Evolutionary conservation across 1,139 yeast species (phyloP).

Genomic region (Saccharomyces pastorianus): DNA sequence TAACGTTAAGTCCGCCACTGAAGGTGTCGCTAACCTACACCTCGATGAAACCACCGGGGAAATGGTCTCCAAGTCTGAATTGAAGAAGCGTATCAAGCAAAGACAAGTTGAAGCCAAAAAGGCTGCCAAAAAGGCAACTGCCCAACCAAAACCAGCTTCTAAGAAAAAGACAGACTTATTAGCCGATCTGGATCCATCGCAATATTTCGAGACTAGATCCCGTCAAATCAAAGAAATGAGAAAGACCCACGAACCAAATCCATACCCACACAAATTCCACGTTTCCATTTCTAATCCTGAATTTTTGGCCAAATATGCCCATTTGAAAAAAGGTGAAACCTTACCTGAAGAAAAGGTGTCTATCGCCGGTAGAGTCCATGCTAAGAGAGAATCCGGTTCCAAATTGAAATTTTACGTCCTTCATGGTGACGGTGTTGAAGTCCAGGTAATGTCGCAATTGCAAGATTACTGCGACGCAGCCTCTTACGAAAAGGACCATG

Average conservation of each 20-base stretch:
- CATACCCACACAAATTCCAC: constrained; percentile 93
- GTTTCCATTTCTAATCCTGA: constrained; percentile 62
- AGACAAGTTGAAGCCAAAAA: constrained; percentile 82
- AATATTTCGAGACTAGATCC: constrained; percentile 87
- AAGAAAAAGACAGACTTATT: constrained; percentile 45
- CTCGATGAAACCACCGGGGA: constrained; percentile 95
- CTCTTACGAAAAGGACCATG: constrained; percentile 77
- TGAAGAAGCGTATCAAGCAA: constrained; percentile 89
- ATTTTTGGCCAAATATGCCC: constrained; percentile 59
- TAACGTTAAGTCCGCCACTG: constrained; percentile 56
- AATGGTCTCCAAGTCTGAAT: constrained; percentile 90
- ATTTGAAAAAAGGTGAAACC: constrained; percentile 77
- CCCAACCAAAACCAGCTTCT: constrained; percentile 41
- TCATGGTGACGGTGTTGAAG: constrained; percentile 82
- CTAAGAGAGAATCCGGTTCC: constrained; percentile 94
- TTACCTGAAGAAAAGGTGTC: constrained; percentile 62
- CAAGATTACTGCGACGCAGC: constrained; percentile 52
- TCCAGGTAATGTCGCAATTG: constrained; percentile 95
- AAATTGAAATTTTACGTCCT: constrained; percentile 89
- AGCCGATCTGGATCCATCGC: constrained; percentile 89
- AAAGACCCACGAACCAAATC: constrained; percentile 63
- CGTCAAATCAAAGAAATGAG: constrained; percentile 81
- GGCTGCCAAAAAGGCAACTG: constrained; percentile 61
- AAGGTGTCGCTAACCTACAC: constrained; percentile 71
- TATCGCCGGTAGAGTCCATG: constrained; percentile 89